phyloP scores from a whole-genome alignment of 257 asterid species.

The Capsicum pubescens region DNA sequence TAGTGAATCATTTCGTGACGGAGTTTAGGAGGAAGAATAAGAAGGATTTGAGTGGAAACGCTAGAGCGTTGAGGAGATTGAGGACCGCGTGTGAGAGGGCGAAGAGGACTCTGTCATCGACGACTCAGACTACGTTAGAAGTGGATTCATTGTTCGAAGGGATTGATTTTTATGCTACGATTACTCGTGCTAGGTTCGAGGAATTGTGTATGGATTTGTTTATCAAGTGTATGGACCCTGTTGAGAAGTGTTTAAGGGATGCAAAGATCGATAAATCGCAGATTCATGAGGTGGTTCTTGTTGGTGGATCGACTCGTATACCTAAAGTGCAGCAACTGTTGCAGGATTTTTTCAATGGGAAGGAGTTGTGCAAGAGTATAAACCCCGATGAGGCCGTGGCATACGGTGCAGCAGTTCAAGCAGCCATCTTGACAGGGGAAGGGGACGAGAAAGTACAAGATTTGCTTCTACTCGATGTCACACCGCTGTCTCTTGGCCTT shows the following conservation, averaged over 20 bases:
- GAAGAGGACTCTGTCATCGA: slow-evolving; percentile 52
- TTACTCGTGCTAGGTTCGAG: slow-evolving; percentile 64
- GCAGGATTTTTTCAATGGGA: slow-evolving; percentile 62
- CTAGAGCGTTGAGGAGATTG: slow-evolving; percentile 50
- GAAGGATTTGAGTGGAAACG: slow-evolving; percentile 60
- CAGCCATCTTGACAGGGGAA: slow-evolving; percentile 58
- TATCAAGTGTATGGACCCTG: slow-evolving; percentile 65
- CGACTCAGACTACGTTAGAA: slow-evolving; percentile 58
- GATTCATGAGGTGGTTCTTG: slow-evolving; percentile 60
- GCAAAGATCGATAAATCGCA: slow-evolving; percentile 52
- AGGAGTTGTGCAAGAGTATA: slow-evolving; percentile 57
- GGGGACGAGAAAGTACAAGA: slow-evolving; percentile 59
- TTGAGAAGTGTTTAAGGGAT: slow-evolving; percentile 64
- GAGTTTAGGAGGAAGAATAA: slow-evolving; percentile 60
- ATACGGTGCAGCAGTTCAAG: slow-evolving; percentile 59
- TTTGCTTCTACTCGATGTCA: slow-evolving; percentile 53
- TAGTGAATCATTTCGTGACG: slow-evolving; percentile 57
- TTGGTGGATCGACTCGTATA: slow-evolving; percentile 62
- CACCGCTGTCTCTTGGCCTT: slow-evolving; percentile 56
- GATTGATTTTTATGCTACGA: slow-evolving; percentile 55
- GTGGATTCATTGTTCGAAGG: slow-evolving; percentile 63
- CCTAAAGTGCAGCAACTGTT: slow-evolving; percentile 62
- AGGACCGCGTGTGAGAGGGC: slow-evolving; percentile 63
- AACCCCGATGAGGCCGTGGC: slow-evolving; percentile 66
- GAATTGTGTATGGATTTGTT: slow-evolving; percentile 65